Conservation (phyloP, 2,329 filamentous ascomycete species). For the Hypoxylon sp. region DNA sequence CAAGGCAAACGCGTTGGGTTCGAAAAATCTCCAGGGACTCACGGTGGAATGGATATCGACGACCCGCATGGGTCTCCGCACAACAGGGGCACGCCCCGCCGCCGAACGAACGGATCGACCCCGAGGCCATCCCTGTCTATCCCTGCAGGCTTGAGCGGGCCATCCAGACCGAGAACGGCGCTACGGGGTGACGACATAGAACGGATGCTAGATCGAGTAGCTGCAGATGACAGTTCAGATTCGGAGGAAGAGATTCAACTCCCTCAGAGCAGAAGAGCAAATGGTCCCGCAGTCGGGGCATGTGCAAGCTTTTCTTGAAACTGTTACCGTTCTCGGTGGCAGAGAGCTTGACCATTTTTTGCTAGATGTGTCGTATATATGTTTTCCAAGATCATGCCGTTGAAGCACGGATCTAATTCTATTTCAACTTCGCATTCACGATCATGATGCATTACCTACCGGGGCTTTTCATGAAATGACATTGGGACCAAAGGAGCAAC, state of each 20-base stretch:
- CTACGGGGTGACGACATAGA: constrained; percentile 71
- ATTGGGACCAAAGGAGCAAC: constrained; percentile 42
- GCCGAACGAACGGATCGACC: constrained; percentile 60
- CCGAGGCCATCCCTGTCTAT: constrained; percentile 60
- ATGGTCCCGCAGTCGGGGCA: constrained; percentile 49
- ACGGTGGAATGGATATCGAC: constrained; percentile 66
- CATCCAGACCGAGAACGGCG: constrained; percentile 58
- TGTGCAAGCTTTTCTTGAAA: constrained; percentile 21
- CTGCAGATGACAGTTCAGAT: constrained; percentile 67
- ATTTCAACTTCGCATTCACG: constrained; percentile 43
- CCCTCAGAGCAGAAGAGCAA: constrained; percentile 54
- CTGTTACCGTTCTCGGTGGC: constrained; percentile 8
- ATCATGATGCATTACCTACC: constrained; percentile 49
- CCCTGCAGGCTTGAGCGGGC: constrained; percentile 63
- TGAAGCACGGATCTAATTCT: constrained; percentile 29
- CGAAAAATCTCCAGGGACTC: constrained; percentile 61
- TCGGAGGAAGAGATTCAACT: constrained; percentile 71
- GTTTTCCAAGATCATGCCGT: constrained; percentile 21
- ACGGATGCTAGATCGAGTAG: constrained; percentile 69
- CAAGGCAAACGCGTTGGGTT: constrained; percentile 63
- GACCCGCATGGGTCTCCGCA: constrained; percentile 56
- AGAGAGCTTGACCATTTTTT: constrained; percentile 26
- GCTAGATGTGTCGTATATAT: constrained; percentile 44
- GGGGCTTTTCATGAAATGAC: constrained; percentile 41
- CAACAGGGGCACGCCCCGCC: constrained; percentile 59